Percentiles rank a stretch among this genome's conserved stretches.
These are phyloP conservation scores for Circinella umbellata DNA, from an alignment of 371 early-diverging fungal species.

Conservation along the genomic window DNA sequence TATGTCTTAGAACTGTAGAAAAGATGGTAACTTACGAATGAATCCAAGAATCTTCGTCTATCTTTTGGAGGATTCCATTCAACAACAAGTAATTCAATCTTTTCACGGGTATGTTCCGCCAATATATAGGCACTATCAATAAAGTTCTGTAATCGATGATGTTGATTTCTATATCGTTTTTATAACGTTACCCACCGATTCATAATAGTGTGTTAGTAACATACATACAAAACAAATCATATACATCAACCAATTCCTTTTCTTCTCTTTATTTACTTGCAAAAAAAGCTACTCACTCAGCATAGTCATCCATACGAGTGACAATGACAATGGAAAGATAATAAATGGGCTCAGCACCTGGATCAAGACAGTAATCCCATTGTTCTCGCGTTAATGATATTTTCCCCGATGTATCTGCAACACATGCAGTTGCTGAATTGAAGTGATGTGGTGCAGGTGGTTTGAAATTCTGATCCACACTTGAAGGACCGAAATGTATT, in stretches of 20 bases:
- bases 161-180: slow-evolving; percentile 34
- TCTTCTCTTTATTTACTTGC: not conserved
- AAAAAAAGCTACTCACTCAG: slow-evolving; percentile 33
- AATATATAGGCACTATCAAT: slow-evolving; percentile 45
- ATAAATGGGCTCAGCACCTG: slow-evolving; percentile 25
- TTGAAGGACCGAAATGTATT: slow-evolving; percentile 12
- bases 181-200: too few relatives aligned
- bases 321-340: slow-evolving; percentile 52
- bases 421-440: slow-evolving; percentile 1
- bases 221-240: too few relatives aligned
- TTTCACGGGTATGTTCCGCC: slow-evolving; percentile 44
- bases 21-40: slow-evolving; percentile 33
- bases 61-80: slow-evolving; percentile 53
- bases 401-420: slow-evolving; percentile 25
- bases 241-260: not conserved
- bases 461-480: not conserved
- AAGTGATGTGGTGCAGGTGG: not conserved
- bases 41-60: slow-evolving; percentile 40
- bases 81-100: slow-evolving; percentile 46
- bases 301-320: slow-evolving; percentile 54
- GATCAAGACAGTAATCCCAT: slow-evolving; percentile 37
- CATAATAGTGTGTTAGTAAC: not conserved
- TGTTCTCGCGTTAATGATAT: slow-evolving; percentile 24
- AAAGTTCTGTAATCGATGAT: slow-evolving; percentile 50
- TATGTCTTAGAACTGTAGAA: too few relatives aligned